phyloP scores from a whole-genome alignment of 73 alveolate genomes.

The Symbiodinium pilosum region DNA sequence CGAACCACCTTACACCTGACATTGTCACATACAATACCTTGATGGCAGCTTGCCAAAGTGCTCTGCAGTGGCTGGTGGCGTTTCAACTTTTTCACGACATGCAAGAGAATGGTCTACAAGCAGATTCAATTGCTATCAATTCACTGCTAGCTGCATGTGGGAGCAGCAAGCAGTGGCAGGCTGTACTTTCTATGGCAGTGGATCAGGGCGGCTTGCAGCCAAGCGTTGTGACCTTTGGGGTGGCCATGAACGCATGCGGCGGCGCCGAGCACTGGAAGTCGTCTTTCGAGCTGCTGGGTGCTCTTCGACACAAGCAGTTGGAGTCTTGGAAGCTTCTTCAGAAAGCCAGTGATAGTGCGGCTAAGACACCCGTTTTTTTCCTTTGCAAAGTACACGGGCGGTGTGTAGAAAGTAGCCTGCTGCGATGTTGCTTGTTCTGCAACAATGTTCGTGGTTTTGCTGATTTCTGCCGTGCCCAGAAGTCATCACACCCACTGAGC shows the following conservation, averaged over 20 bases:
- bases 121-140: neutral
- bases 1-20: neutral
- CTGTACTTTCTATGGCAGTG: neutral
- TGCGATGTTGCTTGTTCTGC: too few relatives aligned
- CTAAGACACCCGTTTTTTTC: too few relatives aligned
- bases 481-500: too few relatives aligned
- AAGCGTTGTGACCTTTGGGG: neutral
- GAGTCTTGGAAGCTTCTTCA: neutral
- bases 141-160: slow-evolving; percentile 8
- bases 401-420: neutral
- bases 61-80: neutral
- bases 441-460: too few relatives aligned
- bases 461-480: too few relatives aligned
- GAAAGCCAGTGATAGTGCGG: too few relatives aligned
- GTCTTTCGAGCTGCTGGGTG: neutral
- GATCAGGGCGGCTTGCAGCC: neutral
- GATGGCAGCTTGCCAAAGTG: neutral
- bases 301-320: neutral
- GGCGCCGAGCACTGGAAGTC: neutral
- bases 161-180: slow-evolving; percentile 22
- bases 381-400: too few relatives aligned
- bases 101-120: neutral
- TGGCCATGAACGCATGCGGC: neutral
- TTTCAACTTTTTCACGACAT: neutral
- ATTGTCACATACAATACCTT: neutral